These are phyloP conservation scores for Tetrapyrgos nigripes DNA, from an alignment of 1,284 basidiomycete species.

Conservation along the genomic window DNA sequence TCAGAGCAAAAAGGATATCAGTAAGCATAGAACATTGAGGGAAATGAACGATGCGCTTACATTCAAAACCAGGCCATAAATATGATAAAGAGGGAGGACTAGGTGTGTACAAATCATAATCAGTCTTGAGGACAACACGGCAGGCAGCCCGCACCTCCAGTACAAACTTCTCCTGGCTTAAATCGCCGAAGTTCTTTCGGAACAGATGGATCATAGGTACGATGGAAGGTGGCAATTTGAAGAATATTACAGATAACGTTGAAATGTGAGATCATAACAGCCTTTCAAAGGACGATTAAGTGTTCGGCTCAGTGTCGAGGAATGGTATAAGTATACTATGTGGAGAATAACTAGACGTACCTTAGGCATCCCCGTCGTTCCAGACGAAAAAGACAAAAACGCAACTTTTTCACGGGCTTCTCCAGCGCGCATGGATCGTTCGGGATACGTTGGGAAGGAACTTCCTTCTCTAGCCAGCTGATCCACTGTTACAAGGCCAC, in stretches of 20 bases:
- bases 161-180: constrained; percentile 26
- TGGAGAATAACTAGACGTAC: constrained; percentile 6
- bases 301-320: background rate
- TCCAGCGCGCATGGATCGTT: background rate
- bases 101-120: background rate
- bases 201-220: constrained; percentile 23
- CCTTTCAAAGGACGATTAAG: constrained; percentile 11
- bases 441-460: too few species aligned
- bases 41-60: constrained; percentile 12
- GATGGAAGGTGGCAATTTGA: constrained; percentile 27
- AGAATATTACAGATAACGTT: constrained; percentile 29
- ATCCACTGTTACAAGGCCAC: too few species aligned
- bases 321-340: too few species aligned
- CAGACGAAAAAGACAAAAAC: constrained; percentile 29
- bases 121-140: too few species aligned
- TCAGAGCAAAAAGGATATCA: background rate
- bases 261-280: constrained; percentile 27
- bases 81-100: constrained; percentile 29
- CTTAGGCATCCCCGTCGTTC: constrained; percentile 28
- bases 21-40: background rate
- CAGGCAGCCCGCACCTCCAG: constrained; percentile 19
- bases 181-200: constrained; percentile 21
- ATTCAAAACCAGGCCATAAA: constrained; percentile 28
- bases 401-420: constrained; percentile 26
- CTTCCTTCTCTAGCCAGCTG: too few species aligned